Evolutionary conservation across 768 basidiomycete species (phyloP).

Genomic region (Lactifluus subvellereus): DNA sequence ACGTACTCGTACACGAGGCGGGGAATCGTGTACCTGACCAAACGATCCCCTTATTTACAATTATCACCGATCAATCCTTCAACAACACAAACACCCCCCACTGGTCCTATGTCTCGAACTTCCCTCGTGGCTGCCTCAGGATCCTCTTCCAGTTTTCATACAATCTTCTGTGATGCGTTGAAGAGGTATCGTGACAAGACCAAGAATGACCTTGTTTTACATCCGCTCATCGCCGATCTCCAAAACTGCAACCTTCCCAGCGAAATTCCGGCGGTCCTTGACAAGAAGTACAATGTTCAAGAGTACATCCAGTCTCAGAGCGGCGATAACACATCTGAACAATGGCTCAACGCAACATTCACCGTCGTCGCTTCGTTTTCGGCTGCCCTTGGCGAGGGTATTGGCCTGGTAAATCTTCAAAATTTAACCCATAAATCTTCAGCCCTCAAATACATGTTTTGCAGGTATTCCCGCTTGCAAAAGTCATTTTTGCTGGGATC

Average conservation of each 20-base stretch:
- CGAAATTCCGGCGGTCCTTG: not conserved
- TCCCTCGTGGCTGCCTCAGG: not conserved
- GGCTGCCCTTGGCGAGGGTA: too few relatives aligned
- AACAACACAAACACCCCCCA: conserved; percentile 25
- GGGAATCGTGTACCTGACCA: not conserved
- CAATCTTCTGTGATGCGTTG: not conserved
- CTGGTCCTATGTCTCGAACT: not conserved
- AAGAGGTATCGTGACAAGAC: not conserved
- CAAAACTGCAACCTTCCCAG: not conserved
- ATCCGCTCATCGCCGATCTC: not conserved
- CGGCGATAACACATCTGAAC: not conserved
- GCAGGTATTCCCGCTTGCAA: too few relatives aligned
- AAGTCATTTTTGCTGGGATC: not conserved
- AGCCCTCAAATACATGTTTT: too few relatives aligned
- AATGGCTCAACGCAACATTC: too few relatives aligned
- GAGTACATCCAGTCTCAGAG: not conserved
- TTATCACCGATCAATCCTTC: not conserved
- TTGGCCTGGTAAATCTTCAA: too few relatives aligned
- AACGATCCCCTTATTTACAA: not conserved
- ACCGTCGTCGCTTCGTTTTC: not conserved
- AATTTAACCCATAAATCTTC: too few relatives aligned
- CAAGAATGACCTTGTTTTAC: not conserved
- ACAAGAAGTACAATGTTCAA: not conserved
- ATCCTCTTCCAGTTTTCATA: not conserved
- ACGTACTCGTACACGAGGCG: not conserved